Base-by-base conservation (phyloP, 331 rosid genomes). In the Quercus lobata region DNA sequence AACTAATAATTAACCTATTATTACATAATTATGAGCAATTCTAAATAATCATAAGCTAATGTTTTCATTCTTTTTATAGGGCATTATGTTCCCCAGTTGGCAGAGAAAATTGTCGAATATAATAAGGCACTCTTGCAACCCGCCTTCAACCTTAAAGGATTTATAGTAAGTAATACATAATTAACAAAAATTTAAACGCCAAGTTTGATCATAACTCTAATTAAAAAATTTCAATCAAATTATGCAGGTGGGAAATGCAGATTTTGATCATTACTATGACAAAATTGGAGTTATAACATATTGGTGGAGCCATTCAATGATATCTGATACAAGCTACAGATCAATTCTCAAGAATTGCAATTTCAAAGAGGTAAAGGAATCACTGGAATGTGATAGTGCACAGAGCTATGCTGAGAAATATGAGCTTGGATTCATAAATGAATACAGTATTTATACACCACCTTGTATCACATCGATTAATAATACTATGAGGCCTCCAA, bases 231-330 rank as follows among this genome's bases (percentile, higher is more conserved):
- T 9, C 32, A 55, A 5, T n/a, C 19, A 7, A 14, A 61, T 25
- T 14, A 69, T 35, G 78, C 71, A 93, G 97, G 98, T 93, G 69
- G 98, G 98, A 52, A 93, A 93, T 86, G 97, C 89, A 11, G 91
- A 89, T 54, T 91, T 91, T 5, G 96, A 93, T 83, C 82, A 66
- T 73, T 87, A 90, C 72, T 81, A 89, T 29, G 98, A 93, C 61
- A 83, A 87, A 46, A 53, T 91, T 29, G 97, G 97, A 87, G 92
- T 95, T 5, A 88, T 93, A 9, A 80, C 90, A 22, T 93, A 65
- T 73, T 91, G 98, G 98, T 93, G 98, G 98, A 90, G 83, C 37
- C 97, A 91, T 81, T 72, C 93, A 34, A 81, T 93, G 85, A 93
- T 93, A 78, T 93, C 98, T 2, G 96, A 93, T 79, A 71, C 75